Evolutionary conservation across 768 basidiomycete genomes (phyloP), one percentile per base, ranked within the genome.

Genomic region (Imleria badia): DNA sequence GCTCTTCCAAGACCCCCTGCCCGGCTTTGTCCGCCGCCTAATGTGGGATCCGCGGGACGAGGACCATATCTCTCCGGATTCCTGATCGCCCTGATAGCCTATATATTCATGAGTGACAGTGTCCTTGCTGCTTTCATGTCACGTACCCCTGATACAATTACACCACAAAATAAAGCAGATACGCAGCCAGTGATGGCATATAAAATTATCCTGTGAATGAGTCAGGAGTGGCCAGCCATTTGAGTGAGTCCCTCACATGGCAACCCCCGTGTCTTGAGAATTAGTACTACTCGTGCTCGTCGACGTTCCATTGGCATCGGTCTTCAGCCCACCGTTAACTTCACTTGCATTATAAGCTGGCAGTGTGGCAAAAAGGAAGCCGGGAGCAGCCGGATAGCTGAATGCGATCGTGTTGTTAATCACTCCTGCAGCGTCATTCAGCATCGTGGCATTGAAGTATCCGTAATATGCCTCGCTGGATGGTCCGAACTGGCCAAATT

Each of bases 21-120:
- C 5, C 91, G 83, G 46, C 84, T 86, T 64, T 87, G 87, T 35
- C 78, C 75, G 30, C 60, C 73, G 41, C 51, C 65, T 47, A 49
- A 50, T 14, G 52, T 51, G 1, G 63, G 61, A 47, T 73, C 67
- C 13, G 73, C 73, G 4, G 74, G 61, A 50, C 93, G 80, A 12
- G 91, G 90, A 5, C 94, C 94, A 67, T 97, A 98, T 48, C 92
- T 83, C 65, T 97, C 94, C 17, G 94, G 94, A 70, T 96, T 85
- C 3, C 91, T 82, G 47, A 95, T 77, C 1, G 91, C 90, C 82
- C 89, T 83, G 52, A 95, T 77, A 1, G 91, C 90, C 87, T 90
- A 58, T 29, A 53, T 15, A 44, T 43, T 38, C 17, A 15, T 62
- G 35, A 61, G 54, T 35, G 8, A 23, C 34, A 31, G 30, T 12